Conservation (phyloP, 2,329 filamentous ascomycete genomes). For the Diaporthe sp. region DNA sequence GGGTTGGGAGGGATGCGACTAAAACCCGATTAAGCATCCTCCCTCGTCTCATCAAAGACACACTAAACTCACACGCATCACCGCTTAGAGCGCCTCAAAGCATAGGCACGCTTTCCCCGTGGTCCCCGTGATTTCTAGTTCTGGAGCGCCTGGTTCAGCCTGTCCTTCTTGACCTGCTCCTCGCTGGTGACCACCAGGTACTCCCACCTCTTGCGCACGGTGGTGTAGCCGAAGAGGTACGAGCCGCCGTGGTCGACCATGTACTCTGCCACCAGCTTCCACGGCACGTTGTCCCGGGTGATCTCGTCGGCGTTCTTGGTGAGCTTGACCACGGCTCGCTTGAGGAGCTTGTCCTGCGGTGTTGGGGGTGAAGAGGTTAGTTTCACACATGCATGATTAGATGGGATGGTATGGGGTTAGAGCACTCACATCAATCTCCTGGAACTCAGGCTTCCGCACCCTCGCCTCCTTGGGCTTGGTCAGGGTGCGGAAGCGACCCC, state of each 20-base stretch:
- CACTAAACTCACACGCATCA: not conserved
- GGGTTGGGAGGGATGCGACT: not conserved
- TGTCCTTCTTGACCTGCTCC: slow-evolving; percentile 7
- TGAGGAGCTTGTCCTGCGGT: slow-evolving; percentile 56
- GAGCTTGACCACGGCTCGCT: slow-evolving; percentile 53
- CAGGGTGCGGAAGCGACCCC: slow-evolving; percentile 73
- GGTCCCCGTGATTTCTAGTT: not conserved
- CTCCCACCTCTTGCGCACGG: slow-evolving; percentile 69
- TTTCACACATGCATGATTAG: not conserved
- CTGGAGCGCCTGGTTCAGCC: not conserved
- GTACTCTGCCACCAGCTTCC: slow-evolving; percentile 67
- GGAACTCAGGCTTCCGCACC: slow-evolving; percentile 75
- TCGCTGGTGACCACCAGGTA: slow-evolving; percentile 46
- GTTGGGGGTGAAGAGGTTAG: not conserved
- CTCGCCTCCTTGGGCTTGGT: slow-evolving; percentile 72
- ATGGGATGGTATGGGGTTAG: slow-evolving; percentile 34
- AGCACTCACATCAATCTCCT: slow-evolving; percentile 68
- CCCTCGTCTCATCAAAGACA: not conserved
- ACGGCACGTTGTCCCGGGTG: slow-evolving; percentile 55
- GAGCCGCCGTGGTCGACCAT: slow-evolving; percentile 63
- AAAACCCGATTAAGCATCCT: not conserved
- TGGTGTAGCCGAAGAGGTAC: slow-evolving; percentile 69
- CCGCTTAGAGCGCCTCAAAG: not conserved
- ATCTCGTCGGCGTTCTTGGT: slow-evolving; percentile 43
- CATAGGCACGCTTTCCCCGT: not conserved